Conservation (phyloP, 1,284 basidiomycete genomes). For the Cutaneotrichosporon arboriforme region DNA sequence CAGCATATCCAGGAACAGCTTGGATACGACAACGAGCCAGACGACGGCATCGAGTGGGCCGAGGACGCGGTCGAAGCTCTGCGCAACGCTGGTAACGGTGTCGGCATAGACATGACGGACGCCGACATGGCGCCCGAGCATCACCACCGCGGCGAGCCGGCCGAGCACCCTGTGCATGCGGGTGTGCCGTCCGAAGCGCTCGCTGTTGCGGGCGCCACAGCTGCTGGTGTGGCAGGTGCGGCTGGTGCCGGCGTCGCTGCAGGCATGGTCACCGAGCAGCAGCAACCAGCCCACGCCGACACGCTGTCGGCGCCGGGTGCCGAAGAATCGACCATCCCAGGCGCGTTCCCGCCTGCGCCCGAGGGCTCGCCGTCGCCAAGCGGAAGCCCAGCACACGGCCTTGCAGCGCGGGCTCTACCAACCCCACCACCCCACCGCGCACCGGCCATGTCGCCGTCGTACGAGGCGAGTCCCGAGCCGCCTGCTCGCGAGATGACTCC, state of each 20-base stretch:
- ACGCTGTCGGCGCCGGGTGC: too few species aligned
- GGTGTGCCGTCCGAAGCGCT: not conserved
- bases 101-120: not conserved
- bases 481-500: slow-evolving; percentile 1
- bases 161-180: not conserved
- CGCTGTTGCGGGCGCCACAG: too few species aligned
- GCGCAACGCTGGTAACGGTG: slow-evolving; percentile 18
- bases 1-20: slow-evolving; percentile 6
- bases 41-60: slow-evolving; percentile 53
- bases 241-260: not conserved
- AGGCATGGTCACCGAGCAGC: not conserved
- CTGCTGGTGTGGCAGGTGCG: not conserved
- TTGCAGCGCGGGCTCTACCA: not conserved
- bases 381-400: not conserved
- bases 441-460: not conserved
- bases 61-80: slow-evolving; percentile 45
- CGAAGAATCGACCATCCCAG: not conserved
- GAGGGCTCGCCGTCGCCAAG: slow-evolving; percentile 1
- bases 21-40: slow-evolving; percentile 46
- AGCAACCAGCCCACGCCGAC: too few species aligned
- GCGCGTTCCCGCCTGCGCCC: slow-evolving; percentile 1
- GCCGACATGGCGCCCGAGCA: slow-evolving; percentile 2
- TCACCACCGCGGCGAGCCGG: not conserved
- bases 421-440: slow-evolving; percentile 5
- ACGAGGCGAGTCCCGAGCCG: slow-evolving; percentile 5